Base-by-base conservation (phyloP, 306 rosid species). In the Rosa persica region DNA sequence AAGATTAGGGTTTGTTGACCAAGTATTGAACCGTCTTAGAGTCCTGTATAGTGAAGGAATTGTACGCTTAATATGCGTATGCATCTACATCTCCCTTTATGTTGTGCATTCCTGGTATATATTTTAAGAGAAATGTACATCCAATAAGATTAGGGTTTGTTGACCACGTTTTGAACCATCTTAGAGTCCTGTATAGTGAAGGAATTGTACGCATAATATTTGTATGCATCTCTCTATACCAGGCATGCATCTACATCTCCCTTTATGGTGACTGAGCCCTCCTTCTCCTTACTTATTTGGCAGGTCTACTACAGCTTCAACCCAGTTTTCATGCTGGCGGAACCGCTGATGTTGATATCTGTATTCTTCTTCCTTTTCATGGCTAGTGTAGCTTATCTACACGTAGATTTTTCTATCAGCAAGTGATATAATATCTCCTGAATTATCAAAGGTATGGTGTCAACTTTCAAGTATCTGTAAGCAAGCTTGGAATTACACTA, bases 321-420 rank as follows among this genome's bases (percentile, higher is more conserved):
- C 82, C 97, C 97, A 25, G 76, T 93, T 51, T 95, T 93, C 84
- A 93, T 95, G 99, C 91, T 95, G 73, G 99, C 97, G 19, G 98
- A 95, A 85, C 99, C 99, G 42, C 80, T 95, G 44, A 93, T 95
- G 99, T 85, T 95, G 89, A 87, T 34, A 38, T 77, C 90, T 79
- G 89, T 83, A 36, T 91, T 95, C 84, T 93, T 91, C 97, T 87
- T 93, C 70, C 64, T 90, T 54, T 95, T 92, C 80, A 78, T 85
- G 87, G 87, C 98, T 49, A 82, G 89, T 52, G 82, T 89, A 67
- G 87, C 98, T 76, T 95, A 93, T 87, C 88, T 95, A 67, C 91
- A 95, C 83, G 3, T 87, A 5, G 99, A 95, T 85, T 87, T 93
- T 76, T 91, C 99, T 73, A 86, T 95, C 17, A 87, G 90, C 89